These are phyloP conservation scores for Pseudocercospora cruenta DNA, from an alignment of 2,329 filamentous ascomycete species.

Conservation along the genomic window DNA sequence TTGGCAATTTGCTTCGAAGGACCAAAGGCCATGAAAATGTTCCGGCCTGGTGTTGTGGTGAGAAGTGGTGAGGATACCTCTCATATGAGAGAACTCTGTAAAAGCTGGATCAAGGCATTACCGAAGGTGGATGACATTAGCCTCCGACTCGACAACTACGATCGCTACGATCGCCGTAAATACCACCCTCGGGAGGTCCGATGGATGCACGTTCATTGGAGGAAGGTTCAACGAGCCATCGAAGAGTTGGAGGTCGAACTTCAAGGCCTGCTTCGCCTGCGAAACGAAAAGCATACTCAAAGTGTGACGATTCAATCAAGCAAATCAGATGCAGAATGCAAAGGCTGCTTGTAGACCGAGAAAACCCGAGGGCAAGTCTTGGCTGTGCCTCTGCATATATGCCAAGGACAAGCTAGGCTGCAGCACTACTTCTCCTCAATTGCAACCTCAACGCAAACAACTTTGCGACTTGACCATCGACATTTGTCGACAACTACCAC, in stretches of 20 bases:
- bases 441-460: neutral
- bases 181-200: too few species aligned
- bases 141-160: neutral
- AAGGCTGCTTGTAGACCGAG: neutral
- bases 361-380: neutral
- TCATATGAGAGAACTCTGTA: neutral
- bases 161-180: neutral
- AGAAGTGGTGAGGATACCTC: neutral
- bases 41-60: neutral
- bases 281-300: neutral
- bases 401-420: too few species aligned
- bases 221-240: neutral
- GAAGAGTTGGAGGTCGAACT: neutral
- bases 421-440: neutral
- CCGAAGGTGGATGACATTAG: neutral
- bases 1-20: neutral
- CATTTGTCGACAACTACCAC: neutral
- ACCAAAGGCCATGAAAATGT: neutral
- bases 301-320: neutral
- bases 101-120: neutral
- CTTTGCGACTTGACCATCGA: neutral
- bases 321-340: neutral
- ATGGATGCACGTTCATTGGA: neutral
- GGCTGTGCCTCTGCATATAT: too few species aligned
- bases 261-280: neutral